Conservation (phyloP, 2,329 filamentous ascomycete species). For the Metarhizium guizhouense region DNA sequence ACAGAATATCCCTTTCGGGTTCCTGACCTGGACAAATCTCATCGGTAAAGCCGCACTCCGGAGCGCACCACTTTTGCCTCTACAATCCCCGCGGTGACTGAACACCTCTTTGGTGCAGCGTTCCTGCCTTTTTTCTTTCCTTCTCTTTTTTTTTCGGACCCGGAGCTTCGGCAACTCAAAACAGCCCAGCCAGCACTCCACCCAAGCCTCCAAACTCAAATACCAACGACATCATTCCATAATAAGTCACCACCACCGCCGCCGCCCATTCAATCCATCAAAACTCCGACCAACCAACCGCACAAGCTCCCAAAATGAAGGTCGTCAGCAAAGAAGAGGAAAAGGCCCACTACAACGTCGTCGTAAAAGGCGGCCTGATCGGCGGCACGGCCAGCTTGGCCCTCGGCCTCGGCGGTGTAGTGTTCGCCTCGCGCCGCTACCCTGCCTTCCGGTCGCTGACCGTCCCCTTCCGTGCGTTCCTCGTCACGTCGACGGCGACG, state of each 20-base stretch:
- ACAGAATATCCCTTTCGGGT: too few species aligned
- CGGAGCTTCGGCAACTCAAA: background rate
- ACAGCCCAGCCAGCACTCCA: background rate
- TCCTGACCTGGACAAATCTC: too few species aligned
- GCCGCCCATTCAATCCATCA: too few species aligned
- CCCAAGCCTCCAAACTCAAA: background rate
- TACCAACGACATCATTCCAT: background rate
- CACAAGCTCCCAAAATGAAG: constrained; percentile 57
- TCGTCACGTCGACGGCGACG: constrained; percentile 72
- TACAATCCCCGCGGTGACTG: constrained; percentile 2
- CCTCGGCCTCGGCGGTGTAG: constrained; percentile 58
- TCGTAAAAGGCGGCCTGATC: constrained; percentile 68
- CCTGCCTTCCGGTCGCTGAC: constrained; percentile 73
- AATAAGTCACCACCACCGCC: background rate
- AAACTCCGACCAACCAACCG: too few species aligned
- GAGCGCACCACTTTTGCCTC: background rate
- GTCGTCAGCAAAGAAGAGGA: constrained; percentile 92
- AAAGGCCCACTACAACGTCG: constrained; percentile 69
- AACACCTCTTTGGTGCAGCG: background rate
- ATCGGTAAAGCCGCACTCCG: background rate
- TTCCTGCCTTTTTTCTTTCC: background rate
- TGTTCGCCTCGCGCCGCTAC: constrained; percentile 62
- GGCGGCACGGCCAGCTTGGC: constrained; percentile 63
- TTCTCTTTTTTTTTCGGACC: background rate
- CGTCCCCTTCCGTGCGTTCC: constrained; percentile 82